phyloP scores from a whole-genome alignment of 805 yeast species.

The Yamadazyma takamatsuzukensis region DNA sequence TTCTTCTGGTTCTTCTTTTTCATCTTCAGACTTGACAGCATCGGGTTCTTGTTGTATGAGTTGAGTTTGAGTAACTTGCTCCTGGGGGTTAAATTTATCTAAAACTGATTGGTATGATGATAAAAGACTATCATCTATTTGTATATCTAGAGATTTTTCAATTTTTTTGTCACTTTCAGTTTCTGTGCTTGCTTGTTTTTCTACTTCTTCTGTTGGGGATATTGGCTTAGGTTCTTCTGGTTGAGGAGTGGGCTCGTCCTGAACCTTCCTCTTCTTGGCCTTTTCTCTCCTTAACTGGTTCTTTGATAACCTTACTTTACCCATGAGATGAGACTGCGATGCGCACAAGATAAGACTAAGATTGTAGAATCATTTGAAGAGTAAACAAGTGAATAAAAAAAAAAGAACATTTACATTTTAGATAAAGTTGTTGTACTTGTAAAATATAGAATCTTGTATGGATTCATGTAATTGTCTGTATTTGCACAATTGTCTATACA shows the following conservation, averaged over 20 bases:
- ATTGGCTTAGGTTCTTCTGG: neutral
- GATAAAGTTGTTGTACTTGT: too few species aligned
- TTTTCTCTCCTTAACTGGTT: conserved; percentile 52
- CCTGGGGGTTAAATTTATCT: neutral
- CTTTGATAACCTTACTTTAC: conserved; percentile 38
- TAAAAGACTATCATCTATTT: neutral
- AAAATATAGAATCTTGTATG: too few species aligned
- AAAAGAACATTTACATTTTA: too few species aligned
- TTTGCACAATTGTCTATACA: too few species aligned
- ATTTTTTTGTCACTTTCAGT: too few species aligned
- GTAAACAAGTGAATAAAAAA: too few species aligned
- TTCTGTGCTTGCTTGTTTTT: too few species aligned
- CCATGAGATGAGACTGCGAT: conserved; percentile 13
- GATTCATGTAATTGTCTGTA: too few species aligned
- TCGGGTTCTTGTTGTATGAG: conserved; percentile 4
- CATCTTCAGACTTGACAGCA: conserved; percentile 15
- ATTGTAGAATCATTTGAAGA: neutral
- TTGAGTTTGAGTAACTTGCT: neutral
- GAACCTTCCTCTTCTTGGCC: conserved; percentile 34
- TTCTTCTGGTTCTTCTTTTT: conserved; percentile 17
- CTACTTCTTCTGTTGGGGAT: too few species aligned
- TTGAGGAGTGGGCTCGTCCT: conserved; percentile 2
- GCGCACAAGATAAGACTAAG: neutral
- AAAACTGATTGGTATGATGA: neutral
- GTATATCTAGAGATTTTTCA: too few species aligned